phyloP scores from a whole-genome alignment of 2,329 filamentous ascomycete genomes.

The Aspergillus candidus region DNA sequence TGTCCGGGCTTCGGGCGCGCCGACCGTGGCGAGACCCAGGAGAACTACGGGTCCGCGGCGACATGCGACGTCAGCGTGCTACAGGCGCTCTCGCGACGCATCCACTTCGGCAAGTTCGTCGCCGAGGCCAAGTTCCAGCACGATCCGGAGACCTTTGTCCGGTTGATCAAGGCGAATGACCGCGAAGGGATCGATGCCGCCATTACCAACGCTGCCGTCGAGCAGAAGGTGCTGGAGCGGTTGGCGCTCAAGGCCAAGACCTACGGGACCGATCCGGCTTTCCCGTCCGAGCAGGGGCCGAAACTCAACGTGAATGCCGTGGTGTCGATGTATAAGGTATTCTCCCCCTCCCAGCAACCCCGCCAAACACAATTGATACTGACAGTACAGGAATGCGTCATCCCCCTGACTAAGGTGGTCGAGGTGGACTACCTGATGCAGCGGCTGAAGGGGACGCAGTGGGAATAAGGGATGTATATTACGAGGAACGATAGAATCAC shows the following conservation, averaged over 20 bases:
- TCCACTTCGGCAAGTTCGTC: constrained; percentile 98
- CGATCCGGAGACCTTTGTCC: constrained; percentile 72
- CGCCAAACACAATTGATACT: not conserved
- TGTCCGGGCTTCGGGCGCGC: constrained; percentile 69
- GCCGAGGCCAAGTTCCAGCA: constrained; percentile 90
- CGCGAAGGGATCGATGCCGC: constrained; percentile 75
- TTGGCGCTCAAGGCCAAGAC: constrained; percentile 83
- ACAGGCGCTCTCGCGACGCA: constrained; percentile 80
- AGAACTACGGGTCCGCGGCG: constrained; percentile 92
- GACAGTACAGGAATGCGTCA: constrained; percentile 62
- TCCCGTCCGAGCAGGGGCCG: constrained; percentile 39
- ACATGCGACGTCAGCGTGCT: constrained; percentile 86
- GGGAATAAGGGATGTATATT: constrained; percentile 32
- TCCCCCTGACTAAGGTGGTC: constrained; percentile 94
- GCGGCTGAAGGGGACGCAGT: constrained; percentile 56
- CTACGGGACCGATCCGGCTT: constrained; percentile 83
- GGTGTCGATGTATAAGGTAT: constrained; percentile 71
- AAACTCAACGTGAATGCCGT: constrained; percentile 94
- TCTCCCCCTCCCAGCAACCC: not conserved
- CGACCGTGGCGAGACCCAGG: constrained; percentile 77
- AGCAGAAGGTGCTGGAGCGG: constrained; percentile 84
- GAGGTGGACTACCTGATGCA: constrained; percentile 99
- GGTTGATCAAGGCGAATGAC: constrained; percentile 75
- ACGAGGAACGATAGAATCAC: constrained; percentile 8
- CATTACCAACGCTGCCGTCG: constrained; percentile 84